Evolutionary conservation across 495 filamentous ascomycete species (phyloP).

Genomic region (Apiosordaria backusii): DNA sequence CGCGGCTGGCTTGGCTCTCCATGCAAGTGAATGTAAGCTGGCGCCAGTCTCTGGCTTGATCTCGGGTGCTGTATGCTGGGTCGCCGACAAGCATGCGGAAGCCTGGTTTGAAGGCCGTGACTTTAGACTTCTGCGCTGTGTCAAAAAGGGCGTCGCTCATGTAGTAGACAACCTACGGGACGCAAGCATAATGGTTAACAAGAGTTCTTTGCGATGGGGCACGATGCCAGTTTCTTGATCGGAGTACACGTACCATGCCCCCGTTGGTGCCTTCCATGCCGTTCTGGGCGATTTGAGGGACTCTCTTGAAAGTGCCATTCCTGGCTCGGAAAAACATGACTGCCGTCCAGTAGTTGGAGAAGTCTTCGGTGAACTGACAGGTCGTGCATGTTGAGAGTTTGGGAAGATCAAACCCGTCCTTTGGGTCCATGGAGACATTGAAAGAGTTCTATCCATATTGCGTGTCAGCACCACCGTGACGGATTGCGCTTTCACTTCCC

Average conservation of each 20-base stretch:
- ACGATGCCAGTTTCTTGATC: neutral
- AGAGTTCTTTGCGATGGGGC: no score
- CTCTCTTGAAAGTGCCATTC: constrained; percentile 40
- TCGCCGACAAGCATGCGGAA: constrained; percentile 45
- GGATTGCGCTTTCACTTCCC: neutral
- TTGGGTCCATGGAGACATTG: constrained; percentile 31
- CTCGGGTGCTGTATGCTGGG: constrained; percentile 27
- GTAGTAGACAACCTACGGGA: constrained; percentile 45
- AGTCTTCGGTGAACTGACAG: constrained; percentile 37
- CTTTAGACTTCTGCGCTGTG: constrained; percentile 41
- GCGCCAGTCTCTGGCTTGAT: constrained; percentile 36
- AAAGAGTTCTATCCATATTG: constrained; percentile 28
- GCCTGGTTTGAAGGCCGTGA: constrained; percentile 49
- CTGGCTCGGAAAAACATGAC: constrained; percentile 38
- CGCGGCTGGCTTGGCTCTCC: constrained; percentile 26
- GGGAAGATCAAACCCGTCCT: constrained; percentile 30
- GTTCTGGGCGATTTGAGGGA: constrained; percentile 36
- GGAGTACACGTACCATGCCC: constrained; percentile 30
- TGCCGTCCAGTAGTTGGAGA: constrained; percentile 45
- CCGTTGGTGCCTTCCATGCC: constrained; percentile 36
- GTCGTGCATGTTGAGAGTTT: constrained; percentile 32
- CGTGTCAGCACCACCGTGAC: no score
- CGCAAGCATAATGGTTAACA: neutral
- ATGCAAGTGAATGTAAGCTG: constrained; percentile 43
- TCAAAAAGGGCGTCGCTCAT: constrained; percentile 48